A percentile compares a stretch with the other conserved stretches of the same genome.
Conservation (phyloP, 768 basidiomycete genomes). For the Xerocomellus chrysenteron region DNA sequence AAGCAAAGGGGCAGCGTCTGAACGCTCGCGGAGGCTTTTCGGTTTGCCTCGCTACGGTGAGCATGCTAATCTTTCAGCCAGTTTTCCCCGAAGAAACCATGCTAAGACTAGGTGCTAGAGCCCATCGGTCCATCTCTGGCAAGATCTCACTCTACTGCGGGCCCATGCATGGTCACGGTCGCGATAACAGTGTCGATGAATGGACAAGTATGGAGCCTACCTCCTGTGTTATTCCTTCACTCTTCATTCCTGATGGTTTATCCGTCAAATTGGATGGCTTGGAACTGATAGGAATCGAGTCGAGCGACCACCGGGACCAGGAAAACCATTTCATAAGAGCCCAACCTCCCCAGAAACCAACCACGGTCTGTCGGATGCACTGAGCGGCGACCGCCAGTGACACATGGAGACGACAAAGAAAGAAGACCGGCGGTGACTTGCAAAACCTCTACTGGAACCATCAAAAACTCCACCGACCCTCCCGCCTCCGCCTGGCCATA, state of each 20-base stretch:
- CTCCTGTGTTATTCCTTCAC: neutral
- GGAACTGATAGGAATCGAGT: neutral
- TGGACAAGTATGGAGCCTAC: neutral
- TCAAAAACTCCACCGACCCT: constrained; percentile 3
- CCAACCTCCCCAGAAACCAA: neutral
- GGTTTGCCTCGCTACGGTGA: neutral
- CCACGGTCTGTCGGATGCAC: neutral
- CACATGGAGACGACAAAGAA: neutral
- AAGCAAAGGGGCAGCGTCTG: neutral
- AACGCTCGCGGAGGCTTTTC: constrained; percentile 15
- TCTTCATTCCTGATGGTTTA: neutral
- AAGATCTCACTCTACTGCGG: neutral
- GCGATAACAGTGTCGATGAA: too few relatives aligned
- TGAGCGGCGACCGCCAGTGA: constrained; percentile 1
- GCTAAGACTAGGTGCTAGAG: neutral
- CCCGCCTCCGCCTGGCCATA: neutral
- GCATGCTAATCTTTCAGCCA: neutral
- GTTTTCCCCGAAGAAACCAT: neutral
- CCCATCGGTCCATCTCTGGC: neutral
- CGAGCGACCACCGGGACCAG: neutral
- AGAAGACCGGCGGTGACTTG: constrained; percentile 12
- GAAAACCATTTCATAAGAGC: neutral
- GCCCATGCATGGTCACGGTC: neutral
- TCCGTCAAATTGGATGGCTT: neutral
- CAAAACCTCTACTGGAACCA: neutral